phyloP scores from a whole-genome alignment of 2,329 filamentous ascomycete species.

The Phoma herbarum region DNA sequence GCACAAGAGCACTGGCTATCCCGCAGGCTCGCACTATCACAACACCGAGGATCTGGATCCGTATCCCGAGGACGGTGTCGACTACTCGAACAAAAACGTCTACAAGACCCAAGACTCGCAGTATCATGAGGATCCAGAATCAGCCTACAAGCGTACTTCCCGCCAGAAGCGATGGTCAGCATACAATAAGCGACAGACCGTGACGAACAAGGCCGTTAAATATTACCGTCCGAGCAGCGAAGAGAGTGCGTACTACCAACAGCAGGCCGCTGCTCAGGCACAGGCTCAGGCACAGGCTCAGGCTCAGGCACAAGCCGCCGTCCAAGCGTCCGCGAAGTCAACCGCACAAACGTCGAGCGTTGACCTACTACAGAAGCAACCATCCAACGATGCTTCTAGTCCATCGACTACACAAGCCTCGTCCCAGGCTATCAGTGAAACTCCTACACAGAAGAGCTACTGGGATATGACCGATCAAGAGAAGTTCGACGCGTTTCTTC shows the following conservation, averaged over 20 bases:
- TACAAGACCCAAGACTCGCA: slow-evolving; percentile 12
- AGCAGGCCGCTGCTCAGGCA: neutral
- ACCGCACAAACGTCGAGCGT: neutral
- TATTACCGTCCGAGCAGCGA: slow-evolving; percentile 2
- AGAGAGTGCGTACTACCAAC: slow-evolving; percentile 10
- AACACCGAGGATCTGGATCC: slow-evolving; percentile 8
- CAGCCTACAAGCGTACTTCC: slow-evolving; percentile 9
- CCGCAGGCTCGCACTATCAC: slow-evolving; percentile 9
- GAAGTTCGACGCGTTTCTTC: slow-evolving; percentile 16
- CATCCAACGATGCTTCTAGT: neutral
- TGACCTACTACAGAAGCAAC: neutral
- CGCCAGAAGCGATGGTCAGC: slow-evolving; percentile 18
- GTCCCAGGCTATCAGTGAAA: neutral
- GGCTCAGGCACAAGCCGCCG: neutral
- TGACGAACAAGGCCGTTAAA: neutral
- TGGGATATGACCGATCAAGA: slow-evolving; percentile 8
- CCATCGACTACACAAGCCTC: neutral
- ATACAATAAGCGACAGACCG: slow-evolving; percentile 16
- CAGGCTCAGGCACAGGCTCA: neutral
- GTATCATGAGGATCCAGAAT: slow-evolving; percentile 2
- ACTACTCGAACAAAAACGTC: slow-evolving; percentile 10
- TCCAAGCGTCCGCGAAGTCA: neutral
- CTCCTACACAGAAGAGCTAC: neutral
- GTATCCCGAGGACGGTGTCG: slow-evolving; percentile 10
- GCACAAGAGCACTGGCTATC: slow-evolving; percentile 2